Evolutionary conservation across 257 asterid genomes (phyloP).

Genomic region (Leptodermis oblonga): DNA sequence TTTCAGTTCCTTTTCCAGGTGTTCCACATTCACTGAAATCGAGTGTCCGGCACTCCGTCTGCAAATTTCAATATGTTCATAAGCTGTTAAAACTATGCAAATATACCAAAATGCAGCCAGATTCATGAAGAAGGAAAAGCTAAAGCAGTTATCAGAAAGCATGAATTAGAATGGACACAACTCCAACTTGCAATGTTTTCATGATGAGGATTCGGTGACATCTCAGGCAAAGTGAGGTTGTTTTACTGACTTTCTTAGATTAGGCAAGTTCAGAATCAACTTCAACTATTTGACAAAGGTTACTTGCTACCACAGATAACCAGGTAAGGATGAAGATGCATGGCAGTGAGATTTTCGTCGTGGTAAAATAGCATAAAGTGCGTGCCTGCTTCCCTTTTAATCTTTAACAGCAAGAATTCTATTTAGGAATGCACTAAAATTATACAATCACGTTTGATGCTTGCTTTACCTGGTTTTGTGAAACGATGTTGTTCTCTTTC

Average conservation of each 20-base stretch:
- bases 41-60: conserved; percentile 73
- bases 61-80: conserved; percentile 16
- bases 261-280: background rate
- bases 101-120: background rate
- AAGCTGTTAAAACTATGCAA: conserved; percentile 3
- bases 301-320: background rate
- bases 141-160: conserved; percentile 1
- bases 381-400: too few relatives aligned
- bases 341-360: background rate
- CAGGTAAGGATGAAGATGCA: background rate
- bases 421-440: background rate
- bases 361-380: background rate
- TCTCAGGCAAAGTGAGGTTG: background rate
- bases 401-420: background rate
- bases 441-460: conserved; percentile 52
- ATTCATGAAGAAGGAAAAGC: background rate
- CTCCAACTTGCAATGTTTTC: background rate
- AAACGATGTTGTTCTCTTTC: conserved; percentile 24
- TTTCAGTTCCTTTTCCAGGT: conserved; percentile 48
- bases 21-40: conserved; percentile 88
- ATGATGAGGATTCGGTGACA: background rate
- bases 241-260: background rate
- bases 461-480: conserved; percentile 28
- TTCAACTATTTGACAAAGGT: background rate
- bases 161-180: background rate